Evolutionary conservation across 495 filamentous ascomycete genomes (phyloP).

Genomic region (Penicillium paradoxum): DNA sequence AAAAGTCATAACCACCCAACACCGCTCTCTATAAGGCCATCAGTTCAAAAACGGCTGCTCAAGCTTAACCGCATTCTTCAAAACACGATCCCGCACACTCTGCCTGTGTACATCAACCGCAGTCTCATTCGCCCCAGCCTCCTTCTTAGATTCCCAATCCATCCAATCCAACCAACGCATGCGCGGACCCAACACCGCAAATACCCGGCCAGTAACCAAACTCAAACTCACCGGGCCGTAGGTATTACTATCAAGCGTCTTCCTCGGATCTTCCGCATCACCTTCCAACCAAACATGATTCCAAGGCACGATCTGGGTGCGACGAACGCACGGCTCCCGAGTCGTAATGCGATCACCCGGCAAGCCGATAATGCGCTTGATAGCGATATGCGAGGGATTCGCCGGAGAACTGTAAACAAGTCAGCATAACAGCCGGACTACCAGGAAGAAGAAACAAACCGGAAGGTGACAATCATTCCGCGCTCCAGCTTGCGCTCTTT

Average conservation of each 20-base stretch:
- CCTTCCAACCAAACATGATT: slow-evolving; percentile 81
- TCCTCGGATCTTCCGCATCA: slow-evolving; percentile 50
- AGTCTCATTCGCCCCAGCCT: slow-evolving; percentile 16
- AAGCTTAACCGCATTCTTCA: slow-evolving; percentile 37
- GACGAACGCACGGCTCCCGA: slow-evolving; percentile 53
- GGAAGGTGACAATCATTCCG: slow-evolving; percentile 53
- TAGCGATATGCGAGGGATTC: slow-evolving; percentile 52
- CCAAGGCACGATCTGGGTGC: slow-evolving; percentile 54
- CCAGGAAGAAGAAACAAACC: slow-evolving; percentile 28
- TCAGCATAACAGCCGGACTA: too few species aligned
- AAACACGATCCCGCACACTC: slow-evolving; percentile 35
- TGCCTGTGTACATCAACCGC: slow-evolving; percentile 30
- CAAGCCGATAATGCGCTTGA: slow-evolving; percentile 68
- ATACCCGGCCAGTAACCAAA: slow-evolving; percentile 59
- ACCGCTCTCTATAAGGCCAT: not conserved
- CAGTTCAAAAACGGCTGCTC: slow-evolving; percentile 29
- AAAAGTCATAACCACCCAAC: not conserved
- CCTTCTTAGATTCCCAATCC: slow-evolving; percentile 36
- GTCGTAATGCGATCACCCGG: slow-evolving; percentile 64
- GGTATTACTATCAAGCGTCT: slow-evolving; percentile 66
- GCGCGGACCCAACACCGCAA: slow-evolving; percentile 58
- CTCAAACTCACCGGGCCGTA: slow-evolving; percentile 63
- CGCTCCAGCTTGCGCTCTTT: slow-evolving; percentile 37
- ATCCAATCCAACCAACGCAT: slow-evolving; percentile 41
- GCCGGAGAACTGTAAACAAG: slow-evolving; percentile 50